phyloP scores from a whole-genome alignment of 2,329 filamentous ascomycete genomes.

The Mollisiaceae sp. region DNA sequence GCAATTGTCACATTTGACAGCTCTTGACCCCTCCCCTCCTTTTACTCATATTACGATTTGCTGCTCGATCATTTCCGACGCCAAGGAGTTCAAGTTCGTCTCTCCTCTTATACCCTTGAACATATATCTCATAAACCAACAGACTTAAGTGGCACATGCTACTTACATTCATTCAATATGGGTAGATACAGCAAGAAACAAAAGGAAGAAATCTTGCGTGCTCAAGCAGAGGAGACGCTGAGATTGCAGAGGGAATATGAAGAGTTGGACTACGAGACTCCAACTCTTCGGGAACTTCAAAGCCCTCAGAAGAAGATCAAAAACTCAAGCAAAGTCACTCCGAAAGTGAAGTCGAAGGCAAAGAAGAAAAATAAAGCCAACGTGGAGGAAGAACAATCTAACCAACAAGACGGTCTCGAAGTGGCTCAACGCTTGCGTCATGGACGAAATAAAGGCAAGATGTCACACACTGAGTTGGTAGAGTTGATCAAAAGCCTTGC shows the following conservation, averaged over 20 bases:
- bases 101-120: background rate
- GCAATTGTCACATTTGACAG: background rate
- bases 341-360: background rate
- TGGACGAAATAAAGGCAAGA: background rate
- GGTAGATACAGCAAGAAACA: background rate
- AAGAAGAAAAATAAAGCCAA: background rate
- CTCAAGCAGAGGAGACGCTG: background rate
- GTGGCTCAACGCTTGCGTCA: background rate
- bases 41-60: background rate
- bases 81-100: background rate
- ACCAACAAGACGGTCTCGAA: background rate
- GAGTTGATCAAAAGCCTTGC: background rate
- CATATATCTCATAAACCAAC: background rate
- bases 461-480: background rate
- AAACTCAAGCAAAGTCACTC: background rate
- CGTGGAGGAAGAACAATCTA: background rate
- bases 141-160: background rate
- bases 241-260: background rate
- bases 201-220: background rate
- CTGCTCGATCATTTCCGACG: background rate
- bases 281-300: background rate
- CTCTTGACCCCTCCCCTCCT: background rate
- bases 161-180: background rate
- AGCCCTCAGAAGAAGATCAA: background rate
- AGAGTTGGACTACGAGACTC: background rate